Evolutionary conservation across 495 filamentous ascomycete genomes (phyloP).

Genomic region (Bathelium albidoporum): DNA sequence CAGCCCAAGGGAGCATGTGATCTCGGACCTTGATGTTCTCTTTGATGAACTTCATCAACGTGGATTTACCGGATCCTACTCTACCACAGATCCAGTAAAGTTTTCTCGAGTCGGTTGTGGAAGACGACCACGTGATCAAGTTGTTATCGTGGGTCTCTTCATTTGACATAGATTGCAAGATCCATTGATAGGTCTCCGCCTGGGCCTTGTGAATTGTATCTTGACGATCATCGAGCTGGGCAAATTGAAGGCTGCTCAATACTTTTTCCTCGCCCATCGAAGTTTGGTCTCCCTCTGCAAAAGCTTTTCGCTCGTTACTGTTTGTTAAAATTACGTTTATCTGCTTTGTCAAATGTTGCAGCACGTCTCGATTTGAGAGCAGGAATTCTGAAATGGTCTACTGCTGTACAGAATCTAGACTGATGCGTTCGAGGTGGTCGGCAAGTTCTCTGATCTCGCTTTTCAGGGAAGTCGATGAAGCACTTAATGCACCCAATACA

Average conservation of each 20-base stretch:
- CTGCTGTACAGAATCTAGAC: not conserved
- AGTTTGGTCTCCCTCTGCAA: not conserved
- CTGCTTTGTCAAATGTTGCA: not conserved
- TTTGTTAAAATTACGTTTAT: not conserved
- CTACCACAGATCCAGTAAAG: conserved; percentile 3
- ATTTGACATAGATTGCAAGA: not conserved
- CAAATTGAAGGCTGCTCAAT: not conserved
- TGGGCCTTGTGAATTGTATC: not conserved
- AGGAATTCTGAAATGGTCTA: not conserved
- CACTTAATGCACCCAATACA: not conserved
- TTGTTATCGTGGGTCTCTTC: not conserved
- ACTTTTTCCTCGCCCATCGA: not conserved
- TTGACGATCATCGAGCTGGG: not conserved
- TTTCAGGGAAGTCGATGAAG: not conserved
- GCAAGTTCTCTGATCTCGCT: not conserved
- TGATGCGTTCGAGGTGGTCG: conserved; percentile 4
- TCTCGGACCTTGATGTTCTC: conserved; percentile 5
- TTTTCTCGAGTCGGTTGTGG: not conserved
- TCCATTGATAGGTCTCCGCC: not conserved
- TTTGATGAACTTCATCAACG: not conserved
- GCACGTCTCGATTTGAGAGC: not conserved
- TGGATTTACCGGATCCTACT: conserved; percentile 2
- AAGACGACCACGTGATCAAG: not conserved
- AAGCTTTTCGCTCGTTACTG: not conserved
- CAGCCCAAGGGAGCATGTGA: conserved; percentile 3